Percentiles rank a stretch among this genome's conserved stretches.
These are phyloP conservation scores for Panaeolus cyanescens DNA, from an alignment of 768 basidiomycete species.

Conservation along the genomic window DNA sequence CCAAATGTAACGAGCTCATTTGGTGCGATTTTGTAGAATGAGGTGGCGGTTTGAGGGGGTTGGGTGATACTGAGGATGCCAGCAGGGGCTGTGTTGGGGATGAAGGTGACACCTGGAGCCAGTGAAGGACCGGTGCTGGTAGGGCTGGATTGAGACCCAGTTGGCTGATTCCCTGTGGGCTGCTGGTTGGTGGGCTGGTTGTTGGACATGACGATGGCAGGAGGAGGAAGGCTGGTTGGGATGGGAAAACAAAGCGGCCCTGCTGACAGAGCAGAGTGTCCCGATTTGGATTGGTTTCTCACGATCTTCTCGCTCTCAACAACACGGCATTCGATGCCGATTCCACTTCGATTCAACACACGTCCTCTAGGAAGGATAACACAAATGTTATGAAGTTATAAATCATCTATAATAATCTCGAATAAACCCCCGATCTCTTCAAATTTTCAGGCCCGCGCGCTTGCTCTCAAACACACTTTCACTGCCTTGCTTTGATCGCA, in stretches of 20 bases:
- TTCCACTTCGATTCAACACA: too few relatives aligned
- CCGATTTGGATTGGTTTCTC: background rate
- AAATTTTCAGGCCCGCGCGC: too few relatives aligned
- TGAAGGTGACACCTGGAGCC: slow-evolving; percentile 11
- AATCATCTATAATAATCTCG: too few relatives aligned
- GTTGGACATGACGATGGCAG: slow-evolving; percentile 1
- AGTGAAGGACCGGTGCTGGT: slow-evolving; percentile 14
- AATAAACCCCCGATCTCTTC: too few relatives aligned
- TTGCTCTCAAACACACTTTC: too few relatives aligned
- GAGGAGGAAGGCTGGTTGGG: background rate
- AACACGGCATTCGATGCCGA: too few relatives aligned
- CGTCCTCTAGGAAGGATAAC: too few relatives aligned
- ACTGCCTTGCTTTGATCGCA: too few relatives aligned
- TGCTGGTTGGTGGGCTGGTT: background rate
- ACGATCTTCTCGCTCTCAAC: background rate
- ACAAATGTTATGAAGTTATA: too few relatives aligned
- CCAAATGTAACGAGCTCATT: slow-evolving; percentile 80
- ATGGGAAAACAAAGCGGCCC: background rate
- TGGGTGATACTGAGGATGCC: slow-evolving; percentile 74
- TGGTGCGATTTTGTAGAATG: slow-evolving; percentile 86
- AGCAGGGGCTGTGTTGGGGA: slow-evolving; percentile 40
- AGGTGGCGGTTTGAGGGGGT: slow-evolving; percentile 79
- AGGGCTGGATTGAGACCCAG: background rate
- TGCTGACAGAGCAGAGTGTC: background rate
- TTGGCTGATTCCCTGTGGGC: background rate